Evolutionary conservation across 371 early-diverging fungal species (phyloP), one percentile per base, ranked within the genome.

Genomic region (Saksenaea oblongispora): DNA sequence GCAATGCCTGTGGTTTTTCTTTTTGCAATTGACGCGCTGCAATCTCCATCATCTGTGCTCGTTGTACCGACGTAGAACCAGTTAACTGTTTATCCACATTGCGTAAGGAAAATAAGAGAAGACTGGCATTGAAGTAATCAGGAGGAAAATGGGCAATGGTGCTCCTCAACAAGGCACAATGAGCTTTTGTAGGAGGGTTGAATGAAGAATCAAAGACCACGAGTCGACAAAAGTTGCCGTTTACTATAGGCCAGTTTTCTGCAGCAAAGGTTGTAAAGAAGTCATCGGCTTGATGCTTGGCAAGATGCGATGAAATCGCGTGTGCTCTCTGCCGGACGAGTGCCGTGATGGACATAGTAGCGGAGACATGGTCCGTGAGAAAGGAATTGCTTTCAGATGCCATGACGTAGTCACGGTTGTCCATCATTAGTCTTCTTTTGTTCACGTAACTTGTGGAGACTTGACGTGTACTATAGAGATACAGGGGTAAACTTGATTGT

Each of bases 171-270:
- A 89, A 75, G 14, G 76, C 77, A 36, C 69, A 66, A 66, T 89
- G 89, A 1, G 87, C 88, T 37, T 69, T 66, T 18, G 88, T 87
- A 0, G 89, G 89, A 13, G 89, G 89, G 41, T 89, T 89, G 68
- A 89, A 89, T 5, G 87, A 87, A 1, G 88, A 82, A 63, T 89
- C 89, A 9, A 89, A 76, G 14, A 89, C 71, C 1, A 79, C 56
- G 9, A 79, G 24, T 10, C 69, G 72, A 44, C 61, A 60, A 18
- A 27, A 26, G 5, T 17, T 17, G 14, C 2, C 14, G 5, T 14
- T 14, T 14, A 17, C 41, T 5, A 17, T 11, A 41, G 41, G 41
- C 41, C 41, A 41, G 17, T 1, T 5, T 41, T 14, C 41, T 17
- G 41, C 17, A n/a, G 41, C 4, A 17, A 41, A 41, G 14, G 41